phyloP scores from a whole-genome alignment of 306 rosid genomes.

The Ammopiptanthus mongolicus region DNA sequence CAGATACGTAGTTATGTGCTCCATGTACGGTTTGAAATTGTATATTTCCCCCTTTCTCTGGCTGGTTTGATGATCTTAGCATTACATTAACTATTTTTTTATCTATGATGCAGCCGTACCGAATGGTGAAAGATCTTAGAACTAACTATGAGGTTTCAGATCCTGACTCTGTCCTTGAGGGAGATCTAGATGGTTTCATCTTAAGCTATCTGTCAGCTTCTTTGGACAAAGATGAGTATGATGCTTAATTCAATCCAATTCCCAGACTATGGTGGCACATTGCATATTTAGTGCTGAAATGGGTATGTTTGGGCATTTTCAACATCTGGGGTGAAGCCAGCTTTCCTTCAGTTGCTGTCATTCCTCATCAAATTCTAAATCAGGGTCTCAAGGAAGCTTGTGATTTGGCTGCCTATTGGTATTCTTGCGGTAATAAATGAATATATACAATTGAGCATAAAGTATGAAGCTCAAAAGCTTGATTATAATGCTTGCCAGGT shows the following conservation, averaged over 20 bases:
- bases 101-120: constrained; percentile 72
- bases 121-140: constrained; percentile 94
- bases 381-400: not conserved
- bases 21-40: constrained; percentile 52
- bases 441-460: not conserved
- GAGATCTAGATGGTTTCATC: constrained; percentile 84
- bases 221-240: constrained; percentile 62
- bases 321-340: not conserved
- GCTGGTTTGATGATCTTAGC: not conserved
- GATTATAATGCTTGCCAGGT: no score
- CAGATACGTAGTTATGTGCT: constrained; percentile 96
- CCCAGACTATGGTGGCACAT: not conserved
- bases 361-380: constrained; percentile 12
- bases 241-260: constrained; percentile 25
- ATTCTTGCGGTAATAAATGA: not conserved
- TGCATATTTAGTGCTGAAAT: constrained; percentile 17
- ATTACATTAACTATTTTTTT: constrained; percentile 14
- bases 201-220: constrained; percentile 77
- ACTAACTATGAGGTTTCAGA: constrained; percentile 89
- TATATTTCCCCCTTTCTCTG: not conserved
- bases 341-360: not conserved
- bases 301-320: not conserved
- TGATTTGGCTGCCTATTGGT: not conserved
- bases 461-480: constrained; percentile 17
- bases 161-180: constrained; percentile 87